These are phyloP conservation scores for Colletotrichum theobromicola DNA, from an alignment of 2,329 filamentous ascomycete genomes.

Conservation along the genomic window DNA sequence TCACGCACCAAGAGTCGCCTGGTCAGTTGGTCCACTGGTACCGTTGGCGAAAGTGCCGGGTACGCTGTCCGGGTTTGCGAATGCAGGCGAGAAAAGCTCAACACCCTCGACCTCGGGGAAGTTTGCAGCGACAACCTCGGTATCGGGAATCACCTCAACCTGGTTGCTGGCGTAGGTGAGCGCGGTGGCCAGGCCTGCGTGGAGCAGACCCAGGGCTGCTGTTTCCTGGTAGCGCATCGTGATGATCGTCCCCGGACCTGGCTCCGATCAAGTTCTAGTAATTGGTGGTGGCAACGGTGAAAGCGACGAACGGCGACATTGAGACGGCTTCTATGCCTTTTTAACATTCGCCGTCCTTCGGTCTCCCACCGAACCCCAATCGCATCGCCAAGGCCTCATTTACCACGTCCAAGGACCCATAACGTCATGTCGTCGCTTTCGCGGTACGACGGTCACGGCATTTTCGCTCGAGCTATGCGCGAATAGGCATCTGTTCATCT, in stretches of 20 bases:
- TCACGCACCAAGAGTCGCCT: constrained; percentile 12
- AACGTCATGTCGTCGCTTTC: not conserved
- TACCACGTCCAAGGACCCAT: not conserved
- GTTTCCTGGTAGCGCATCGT: not conserved
- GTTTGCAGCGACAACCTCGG: constrained; percentile 23
- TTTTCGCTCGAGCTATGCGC: not conserved
- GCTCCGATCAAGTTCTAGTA: not conserved
- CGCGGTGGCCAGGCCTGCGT: constrained; percentile 22
- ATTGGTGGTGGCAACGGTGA: not conserved
- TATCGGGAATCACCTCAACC: constrained; percentile 25
- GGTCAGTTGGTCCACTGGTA: constrained; percentile 31
- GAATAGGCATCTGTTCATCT: constrained; percentile 15
- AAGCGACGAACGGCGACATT: fast-evolving
- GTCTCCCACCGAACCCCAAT: not conserved
- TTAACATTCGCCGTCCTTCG: not conserved
- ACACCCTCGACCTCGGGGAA: constrained; percentile 17
- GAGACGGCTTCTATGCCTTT: not conserved
- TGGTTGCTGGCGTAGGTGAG: constrained; percentile 31
- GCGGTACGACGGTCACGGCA: not conserved
- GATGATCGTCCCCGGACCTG: not conserved
- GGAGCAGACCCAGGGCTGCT: constrained; percentile 19
- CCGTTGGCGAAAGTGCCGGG: constrained; percentile 30
- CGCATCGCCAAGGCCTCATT: constrained; percentile 1
- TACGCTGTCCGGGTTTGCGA: constrained; percentile 25
- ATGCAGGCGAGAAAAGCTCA: constrained; percentile 30